Evolutionary conservation across 202 grass and related monocot genomes (phyloP), one percentile per base, ranked within the genome.

Genomic region (Sporobolus alterniflorus): DNA sequence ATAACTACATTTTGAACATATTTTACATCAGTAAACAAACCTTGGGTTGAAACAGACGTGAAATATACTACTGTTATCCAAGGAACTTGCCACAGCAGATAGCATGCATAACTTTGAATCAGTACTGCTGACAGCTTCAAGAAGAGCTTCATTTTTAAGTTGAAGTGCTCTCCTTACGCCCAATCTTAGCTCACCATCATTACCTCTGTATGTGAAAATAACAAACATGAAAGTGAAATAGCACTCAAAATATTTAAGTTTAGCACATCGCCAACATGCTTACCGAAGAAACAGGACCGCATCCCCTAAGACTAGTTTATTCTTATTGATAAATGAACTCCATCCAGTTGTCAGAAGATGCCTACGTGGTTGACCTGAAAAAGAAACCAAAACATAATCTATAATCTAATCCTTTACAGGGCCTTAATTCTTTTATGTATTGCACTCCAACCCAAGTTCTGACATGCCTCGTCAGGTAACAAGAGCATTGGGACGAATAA

Each of bases 291-390:
- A 98, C 9, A 98, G 79, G 11, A 98, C 92, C 1, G 96, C 96
- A 64, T 98, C 96, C 50, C 96, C 96, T 50, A 87, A 93, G 33
- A 88, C 88, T 20, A 98, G 93, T 85, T 95, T 98, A 74, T 95
- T 98, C 83, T 84, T 98, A 64, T 93, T 92, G 55, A 98, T 86
- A 87, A 98, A 98, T 17, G 96, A 92, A 87, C 88, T 98, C 95
- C 95, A 98, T 66, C 95, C 95, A 39, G 92, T 95, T 7, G 95
- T 98, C 66, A 98, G 79, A 91, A 98, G 93, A 93, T 98, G 96
- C 76, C 96, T 92, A 46, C 96, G 96, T 32, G 96, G 96, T 86
- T 98, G 96, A 71, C 96, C 96, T 98, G 85, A 71, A 82, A 89
- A 64, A 62, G 15, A 9, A 30, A 21, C 44, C 41, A 15, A 46